Base-by-base conservation (phyloP, 1,284 basidiomycete genomes). In the Sanghuangporus sanghuang region DNA sequence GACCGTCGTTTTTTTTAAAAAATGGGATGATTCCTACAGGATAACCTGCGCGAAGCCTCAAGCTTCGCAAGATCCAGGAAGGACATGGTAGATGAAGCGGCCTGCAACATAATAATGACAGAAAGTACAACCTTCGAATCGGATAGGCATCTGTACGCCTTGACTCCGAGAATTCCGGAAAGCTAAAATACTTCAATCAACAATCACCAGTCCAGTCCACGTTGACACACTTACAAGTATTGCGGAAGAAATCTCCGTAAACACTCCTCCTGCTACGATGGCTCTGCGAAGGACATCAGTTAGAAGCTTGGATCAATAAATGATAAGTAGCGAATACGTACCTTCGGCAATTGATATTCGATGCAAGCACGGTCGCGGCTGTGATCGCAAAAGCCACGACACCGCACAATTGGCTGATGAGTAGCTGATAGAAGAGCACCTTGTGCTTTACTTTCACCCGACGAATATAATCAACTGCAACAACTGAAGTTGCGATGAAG, bases 131-230 rank as follows among this genome's bases (percentile, higher is more conserved):
- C 67, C 32, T 77, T 77, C n/a, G 82, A 81, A 66, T 83, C 81
- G 69, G 83, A 79, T 64, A 87, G 74, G 69, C 85, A 87, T 67
- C 81, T 81, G 68, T 87, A 89, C 5, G 84, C 85, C 71, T 89
- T 89, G 67, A 84, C 74, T 6, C 86, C 86, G 49, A 87, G 74
- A 48, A 88, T 83, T 38, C 85, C 85, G 0, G 84, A 81, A 54
- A 87, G 79, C 86, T 89, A 66, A n/a, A 16, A 40, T 23, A 40
- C 6, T 36, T 40, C 27, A 18, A 14, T 53, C 32, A 27, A 40
- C 18, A n/a, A 32, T 40, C 36, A 32, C 55, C 14, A 32, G 3
- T 2, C 55, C 14, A 32, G 3, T 2, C 9, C 7, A 23, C 40
- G 48, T 21, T 52, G 2, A 9, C 40, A 57, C 12, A 64, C 73